Base-by-base conservation (phyloP, 140 eudicot species). In the Stevia rebaudiana region DNA sequence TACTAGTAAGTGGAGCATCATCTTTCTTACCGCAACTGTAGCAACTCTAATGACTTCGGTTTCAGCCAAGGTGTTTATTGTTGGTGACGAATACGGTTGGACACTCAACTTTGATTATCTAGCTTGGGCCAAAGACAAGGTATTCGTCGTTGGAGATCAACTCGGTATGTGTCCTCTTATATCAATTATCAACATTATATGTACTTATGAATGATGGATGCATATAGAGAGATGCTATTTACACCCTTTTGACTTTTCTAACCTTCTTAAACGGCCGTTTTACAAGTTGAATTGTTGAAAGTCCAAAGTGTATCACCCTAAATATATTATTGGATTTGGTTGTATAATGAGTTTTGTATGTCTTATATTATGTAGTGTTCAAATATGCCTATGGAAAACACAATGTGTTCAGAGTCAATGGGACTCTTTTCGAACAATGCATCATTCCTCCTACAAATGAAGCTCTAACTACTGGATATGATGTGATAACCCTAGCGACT, bases 51-150 rank as follows among this genome's bases (percentile, higher is more conserved):
- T n/a, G n/a, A n/a, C n/a, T n/a, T n/a, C n/a, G n/a, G n/a, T 78
- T 43, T 65, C 80, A 8, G 80, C 79, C 11, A 77, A 48, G 11
- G 78, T 55, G 12, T 74, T 64, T 28, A 15, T 70, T 3, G 83
- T 83, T 46, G 90, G 90, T 23, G 79, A 74, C 36, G 69, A 24
- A 10, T 43, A 65, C 19, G 73, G 78, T 8, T 73, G 78, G 78
- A 73, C 58, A 22, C 62, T 66, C 22, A 57, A 60, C 50, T 65
- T 80, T 49, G 78, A 83, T 49, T 83, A 80, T 57, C 72, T 69
- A 63, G 76, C 69, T 0, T 83, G 90, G 86, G 81, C 90, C 17
- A 17, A 67, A 12, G 83, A 73, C 3, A 83, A 80, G 56, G 52
- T 70, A 31, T 83, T 83, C 39, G 48, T 30, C 0, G 79, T 83